A percentile compares a stretch with the other conserved stretches of the same genome.
Evolutionary conservation across 2,329 filamentous ascomycete genomes (phyloP).

Genomic region (Hypoxylon sp.): DNA sequence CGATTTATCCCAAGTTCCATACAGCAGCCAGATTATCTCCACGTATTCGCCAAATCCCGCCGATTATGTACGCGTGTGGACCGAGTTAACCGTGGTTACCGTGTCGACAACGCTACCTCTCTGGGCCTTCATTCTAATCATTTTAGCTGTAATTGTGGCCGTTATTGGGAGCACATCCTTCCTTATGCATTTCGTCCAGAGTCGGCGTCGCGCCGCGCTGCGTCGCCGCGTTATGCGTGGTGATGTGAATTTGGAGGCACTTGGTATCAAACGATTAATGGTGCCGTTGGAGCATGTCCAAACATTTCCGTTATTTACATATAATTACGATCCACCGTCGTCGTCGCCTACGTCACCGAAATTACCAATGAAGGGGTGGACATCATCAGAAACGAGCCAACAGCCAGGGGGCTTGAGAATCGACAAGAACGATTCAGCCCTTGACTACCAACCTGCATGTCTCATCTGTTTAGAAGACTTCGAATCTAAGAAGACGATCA

Average conservation of each 20-base stretch:
- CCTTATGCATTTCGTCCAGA: slow-evolving; percentile 83
- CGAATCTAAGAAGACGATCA: slow-evolving; percentile 74
- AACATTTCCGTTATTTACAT: slow-evolving; percentile 83
- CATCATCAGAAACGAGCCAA: slow-evolving; percentile 43
- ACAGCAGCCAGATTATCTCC: slow-evolving; percentile 67
- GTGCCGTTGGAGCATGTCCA: slow-evolving; percentile 80
- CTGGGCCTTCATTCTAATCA: slow-evolving; percentile 82
- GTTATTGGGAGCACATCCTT: slow-evolving; percentile 77
- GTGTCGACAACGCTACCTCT: slow-evolving; percentile 73
- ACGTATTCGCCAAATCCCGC: slow-evolving; percentile 67
- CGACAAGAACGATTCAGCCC: slow-evolving; percentile 57
- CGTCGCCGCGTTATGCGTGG: slow-evolving; percentile 79
- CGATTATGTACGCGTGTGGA: slow-evolving; percentile 73
- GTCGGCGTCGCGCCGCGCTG: slow-evolving; percentile 75
- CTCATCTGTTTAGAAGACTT: slow-evolving; percentile 93
- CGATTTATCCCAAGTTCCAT: slow-evolving; percentile 73
- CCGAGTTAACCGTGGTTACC: slow-evolving; percentile 63
- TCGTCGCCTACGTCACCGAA: slow-evolving; percentile 56
- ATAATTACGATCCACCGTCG: slow-evolving; percentile 67
- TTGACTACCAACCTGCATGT: slow-evolving; percentile 82
- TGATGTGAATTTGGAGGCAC: slow-evolving; percentile 86
- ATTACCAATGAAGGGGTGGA: slow-evolving; percentile 46
- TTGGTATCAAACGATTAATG: slow-evolving; percentile 85
- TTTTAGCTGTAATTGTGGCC: slow-evolving; percentile 77
- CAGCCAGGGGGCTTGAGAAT: slow-evolving; percentile 36